A percentile compares a stretch with the other conserved stretches of the same genome.
Evolutionary conservation across 345 rosid genomes (phyloP).

Genomic region (Cardamine occulta): DNA sequence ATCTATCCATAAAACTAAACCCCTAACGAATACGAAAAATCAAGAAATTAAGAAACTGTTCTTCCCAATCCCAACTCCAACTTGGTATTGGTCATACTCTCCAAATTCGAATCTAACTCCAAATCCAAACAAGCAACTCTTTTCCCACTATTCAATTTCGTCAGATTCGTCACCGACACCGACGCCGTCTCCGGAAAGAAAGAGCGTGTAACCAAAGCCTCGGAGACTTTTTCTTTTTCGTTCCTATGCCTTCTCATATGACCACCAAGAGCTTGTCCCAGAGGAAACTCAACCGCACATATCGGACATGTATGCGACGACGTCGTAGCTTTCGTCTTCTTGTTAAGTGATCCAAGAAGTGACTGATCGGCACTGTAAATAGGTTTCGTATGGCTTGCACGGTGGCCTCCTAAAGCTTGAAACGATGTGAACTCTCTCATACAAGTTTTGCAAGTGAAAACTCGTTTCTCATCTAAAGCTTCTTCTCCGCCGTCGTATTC

Average conservation of each 20-base stretch:
- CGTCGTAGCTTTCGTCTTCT: constrained; percentile 46
- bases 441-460: constrained; percentile 71
- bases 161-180: constrained; percentile 37
- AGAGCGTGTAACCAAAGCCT: constrained; percentile 39
- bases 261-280: constrained; percentile 91
- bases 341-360: constrained; percentile 10
- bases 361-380: constrained; percentile 42
- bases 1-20: not conserved
- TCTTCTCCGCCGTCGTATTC: not conserved
- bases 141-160: constrained; percentile 44
- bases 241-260: constrained; percentile 77
- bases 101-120: constrained; percentile 3
- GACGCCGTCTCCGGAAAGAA: constrained; percentile 39
- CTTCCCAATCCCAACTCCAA: constrained; percentile 49
- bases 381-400: constrained; percentile 70
- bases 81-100: constrained; percentile 4
- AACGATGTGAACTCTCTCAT: constrained; percentile 67
- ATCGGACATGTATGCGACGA: constrained; percentile 62
- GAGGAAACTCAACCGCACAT: constrained; percentile 63
- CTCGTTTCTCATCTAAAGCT: constrained; percentile 31
- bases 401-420: constrained; percentile 93
- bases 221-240: not conserved
- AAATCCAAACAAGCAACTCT: constrained; percentile 35
- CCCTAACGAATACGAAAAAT: not conserved
- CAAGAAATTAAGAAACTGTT: constrained; percentile 15